A percentile compares a stretch with the other conserved stretches of the same genome.
These are phyloP conservation scores for Lentinula sp. DNA, from an alignment of 768 basidiomycete species.

Conservation along the genomic window DNA sequence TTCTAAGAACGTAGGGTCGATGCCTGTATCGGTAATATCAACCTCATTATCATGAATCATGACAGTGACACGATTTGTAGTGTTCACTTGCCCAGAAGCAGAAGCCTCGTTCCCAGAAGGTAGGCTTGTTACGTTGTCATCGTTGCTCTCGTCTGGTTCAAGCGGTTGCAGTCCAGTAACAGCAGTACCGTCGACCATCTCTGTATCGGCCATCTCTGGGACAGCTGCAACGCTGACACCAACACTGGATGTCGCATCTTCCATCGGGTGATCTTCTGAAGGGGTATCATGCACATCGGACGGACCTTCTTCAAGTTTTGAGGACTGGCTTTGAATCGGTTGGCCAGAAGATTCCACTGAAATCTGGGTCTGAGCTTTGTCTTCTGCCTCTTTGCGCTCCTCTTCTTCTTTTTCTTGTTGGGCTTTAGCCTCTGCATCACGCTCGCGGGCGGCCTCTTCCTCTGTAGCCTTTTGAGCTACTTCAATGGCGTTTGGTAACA, in stretches of 20 bases:
- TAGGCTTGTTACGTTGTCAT: slow-evolving; percentile 4
- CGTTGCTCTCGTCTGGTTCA: background rate
- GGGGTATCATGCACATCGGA: background rate
- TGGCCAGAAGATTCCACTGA: background rate
- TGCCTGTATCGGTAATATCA: slow-evolving; percentile 98
- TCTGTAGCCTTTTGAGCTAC: slow-evolving; percentile 56
- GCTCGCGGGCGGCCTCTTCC: slow-evolving; percentile 38
- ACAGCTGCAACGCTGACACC: slow-evolving; percentile 4
- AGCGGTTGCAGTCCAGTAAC: background rate
- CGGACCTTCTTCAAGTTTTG: background rate
- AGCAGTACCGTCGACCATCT: slow-evolving; percentile 42
- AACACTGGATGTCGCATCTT: slow-evolving; percentile 15
- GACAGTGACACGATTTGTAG: slow-evolving; percentile 73
- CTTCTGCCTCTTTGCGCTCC: slow-evolving; percentile 22
- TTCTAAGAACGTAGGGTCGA: slow-evolving; percentile 96
- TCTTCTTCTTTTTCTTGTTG: slow-evolving; percentile 28
- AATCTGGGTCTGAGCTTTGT: slow-evolving; percentile 19
- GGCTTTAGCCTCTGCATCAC: slow-evolving; percentile 29
- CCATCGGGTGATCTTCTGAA: slow-evolving; percentile 25
- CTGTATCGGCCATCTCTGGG: slow-evolving; percentile 30
- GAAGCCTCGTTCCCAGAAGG: slow-evolving; percentile 22
- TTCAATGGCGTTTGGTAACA: slow-evolving; percentile 77
- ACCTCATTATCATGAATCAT: slow-evolving; percentile 88
- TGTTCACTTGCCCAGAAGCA: slow-evolving; percentile 8
- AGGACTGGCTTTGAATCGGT: background rate